Percentiles rank a stretch among this genome's conserved stretches.
Conservation (phyloP, 306 rosid genomes). For the Cicer judaicum region DNA sequence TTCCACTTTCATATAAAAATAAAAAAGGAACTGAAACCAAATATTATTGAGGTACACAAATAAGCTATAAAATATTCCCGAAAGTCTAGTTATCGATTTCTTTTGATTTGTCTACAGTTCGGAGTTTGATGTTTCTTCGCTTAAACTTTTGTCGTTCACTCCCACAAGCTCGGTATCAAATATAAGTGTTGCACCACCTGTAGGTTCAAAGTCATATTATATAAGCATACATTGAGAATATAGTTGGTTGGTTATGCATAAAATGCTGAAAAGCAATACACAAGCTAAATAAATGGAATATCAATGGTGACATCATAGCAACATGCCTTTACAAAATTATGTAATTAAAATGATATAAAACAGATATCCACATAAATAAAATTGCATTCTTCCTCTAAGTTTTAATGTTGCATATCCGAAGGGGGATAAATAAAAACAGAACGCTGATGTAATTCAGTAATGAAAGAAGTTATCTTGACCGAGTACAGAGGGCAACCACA, state of each 20-base stretch:
- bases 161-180: constrained; percentile 96
- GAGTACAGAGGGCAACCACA: constrained; percentile 6
- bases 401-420: not conserved
- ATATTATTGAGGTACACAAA: constrained; percentile 37
- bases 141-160: constrained; percentile 58
- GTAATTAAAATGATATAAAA: not conserved
- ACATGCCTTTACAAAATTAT: not conserved
- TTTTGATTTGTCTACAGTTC: constrained; percentile 51
- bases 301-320: not conserved
- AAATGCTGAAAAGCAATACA: not conserved
- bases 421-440: constrained; percentile 2
- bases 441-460: not conserved
- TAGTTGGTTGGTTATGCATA: constrained; percentile 1
- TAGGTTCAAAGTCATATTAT: constrained; percentile 29
- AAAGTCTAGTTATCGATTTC: constrained; percentile 30
- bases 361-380: not conserved
- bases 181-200: constrained; percentile 95
- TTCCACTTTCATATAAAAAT: no score
- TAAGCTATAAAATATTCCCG: constrained; percentile 6
- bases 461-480: constrained; percentile 4
- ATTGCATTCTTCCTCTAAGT: not conserved
- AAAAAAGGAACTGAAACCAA: not conserved
- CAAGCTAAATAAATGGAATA: not conserved
- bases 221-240: constrained; percentile 1
- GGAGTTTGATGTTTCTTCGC: constrained; percentile 36